phyloP scores from a whole-genome alignment of 345 rosid genomes.

The Citrus maxima region DNA sequence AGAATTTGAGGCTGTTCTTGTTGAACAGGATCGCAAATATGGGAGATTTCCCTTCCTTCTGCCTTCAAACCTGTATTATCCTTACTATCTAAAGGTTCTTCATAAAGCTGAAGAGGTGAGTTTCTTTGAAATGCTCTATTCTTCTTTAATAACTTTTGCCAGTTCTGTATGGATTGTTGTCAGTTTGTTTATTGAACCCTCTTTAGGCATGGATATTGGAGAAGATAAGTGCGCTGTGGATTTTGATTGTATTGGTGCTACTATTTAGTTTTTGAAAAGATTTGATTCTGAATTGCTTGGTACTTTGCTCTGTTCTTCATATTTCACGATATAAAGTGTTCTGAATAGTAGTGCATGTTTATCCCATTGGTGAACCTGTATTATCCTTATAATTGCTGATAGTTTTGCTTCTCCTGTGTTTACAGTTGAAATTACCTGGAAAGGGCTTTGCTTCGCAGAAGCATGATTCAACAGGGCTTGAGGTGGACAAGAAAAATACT shows the following conservation, averaged over 20 bases:
- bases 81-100: conserved; percentile 65
- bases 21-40: conserved; percentile 71
- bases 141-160: neutral
- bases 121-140: conserved; percentile 7
- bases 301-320: neutral
- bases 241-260: neutral
- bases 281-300: neutral
- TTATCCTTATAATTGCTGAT: conserved; percentile 1
- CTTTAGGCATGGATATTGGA: neutral
- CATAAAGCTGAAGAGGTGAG: conserved; percentile 71
- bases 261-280: neutral
- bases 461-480: conserved; percentile 30
- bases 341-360: no score
- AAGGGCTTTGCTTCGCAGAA: conserved; percentile 38
- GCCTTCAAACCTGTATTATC: conserved; percentile 60
- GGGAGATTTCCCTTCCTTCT: conserved; percentile 90
- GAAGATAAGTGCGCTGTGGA: neutral
- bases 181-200: neutral
- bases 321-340: neutral
- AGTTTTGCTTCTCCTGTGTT: neutral
- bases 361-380: neutral
- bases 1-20: conserved; percentile 78
- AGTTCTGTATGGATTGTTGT: neutral
- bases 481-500: conserved; percentile 44
- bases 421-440: conserved; percentile 55